phyloP scores from a whole-genome alignment of 441 rosid species.

The Populus hybrid region DNA sequence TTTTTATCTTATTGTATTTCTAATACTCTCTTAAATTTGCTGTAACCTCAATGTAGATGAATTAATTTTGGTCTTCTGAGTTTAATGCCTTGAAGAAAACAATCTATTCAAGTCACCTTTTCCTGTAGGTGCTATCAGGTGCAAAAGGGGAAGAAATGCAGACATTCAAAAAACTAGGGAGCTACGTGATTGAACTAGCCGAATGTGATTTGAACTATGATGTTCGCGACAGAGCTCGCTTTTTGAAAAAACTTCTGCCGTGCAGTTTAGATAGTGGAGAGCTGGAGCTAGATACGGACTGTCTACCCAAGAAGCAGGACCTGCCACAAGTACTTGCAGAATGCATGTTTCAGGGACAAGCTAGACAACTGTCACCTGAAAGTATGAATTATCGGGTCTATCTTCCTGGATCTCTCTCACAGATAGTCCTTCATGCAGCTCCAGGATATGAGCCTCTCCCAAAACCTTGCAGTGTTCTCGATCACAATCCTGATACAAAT shows the following conservation, averaged over 20 bases:
- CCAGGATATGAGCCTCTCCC: conserved; percentile 99
- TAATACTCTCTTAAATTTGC: not conserved
- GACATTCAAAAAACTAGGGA: conserved; percentile 45
- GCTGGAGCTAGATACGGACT: conserved; percentile 35
- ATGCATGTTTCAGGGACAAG: conserved; percentile 53
- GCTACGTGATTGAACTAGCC: conserved; percentile 85
- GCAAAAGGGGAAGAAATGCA: conserved; percentile 52
- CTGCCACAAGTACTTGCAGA: conserved; percentile 43
- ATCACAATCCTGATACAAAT: conserved; percentile 38
- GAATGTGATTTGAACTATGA: conserved; percentile 84
- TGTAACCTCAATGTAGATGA: not conserved
- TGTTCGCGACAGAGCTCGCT: conserved; percentile 91
- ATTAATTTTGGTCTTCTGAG: not conserved
- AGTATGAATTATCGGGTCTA: conserved; percentile 61
- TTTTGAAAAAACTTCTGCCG: conserved; percentile 59
- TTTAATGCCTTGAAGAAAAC: not conserved
- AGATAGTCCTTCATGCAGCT: conserved; percentile 97
- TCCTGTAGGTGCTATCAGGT: conserved; percentile 51
- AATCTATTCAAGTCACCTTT: not conserved
- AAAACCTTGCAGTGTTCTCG: conserved; percentile 65
- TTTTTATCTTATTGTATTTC: not conserved
- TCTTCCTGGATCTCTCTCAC: conserved; percentile 98
- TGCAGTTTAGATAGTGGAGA: conserved; percentile 38
- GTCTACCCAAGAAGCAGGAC: conserved; percentile 35
- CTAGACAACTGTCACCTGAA: conserved; percentile 38